Conservation (phyloP, 2,329 filamentous ascomycete genomes). For the Trichoderma brevicompactum region DNA sequence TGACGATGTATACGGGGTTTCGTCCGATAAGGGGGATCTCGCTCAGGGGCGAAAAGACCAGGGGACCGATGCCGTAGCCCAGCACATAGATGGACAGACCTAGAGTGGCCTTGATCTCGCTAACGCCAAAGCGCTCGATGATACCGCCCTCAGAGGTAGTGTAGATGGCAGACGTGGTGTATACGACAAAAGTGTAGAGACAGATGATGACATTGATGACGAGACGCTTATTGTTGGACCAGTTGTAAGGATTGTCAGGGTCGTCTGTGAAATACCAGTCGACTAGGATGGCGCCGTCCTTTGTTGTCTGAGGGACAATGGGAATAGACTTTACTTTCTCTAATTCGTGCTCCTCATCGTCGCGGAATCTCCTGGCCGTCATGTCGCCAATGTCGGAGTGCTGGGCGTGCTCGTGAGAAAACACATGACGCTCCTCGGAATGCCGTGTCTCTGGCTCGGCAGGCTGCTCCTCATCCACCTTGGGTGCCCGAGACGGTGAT, state of each 20-base stretch:
- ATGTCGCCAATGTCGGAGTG: conserved; percentile 15
- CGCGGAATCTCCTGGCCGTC: conserved; percentile 12
- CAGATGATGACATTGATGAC: conserved; percentile 52
- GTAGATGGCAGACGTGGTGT: conserved; percentile 54
- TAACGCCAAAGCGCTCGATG: conserved; percentile 57
- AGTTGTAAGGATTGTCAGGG: conserved; percentile 60
- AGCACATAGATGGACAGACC: conserved; percentile 67
- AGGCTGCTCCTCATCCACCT: conserved; percentile 27
- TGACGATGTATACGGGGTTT: conserved; percentile 69
- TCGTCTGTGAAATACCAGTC: conserved; percentile 62
- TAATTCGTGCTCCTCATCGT: conserved; percentile 42
- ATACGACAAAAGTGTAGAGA: conserved; percentile 65
- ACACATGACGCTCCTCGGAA: not conserved
- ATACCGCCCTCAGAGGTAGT: conserved; percentile 53
- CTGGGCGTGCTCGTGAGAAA: conserved; percentile 29
- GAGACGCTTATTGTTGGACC: conserved; percentile 50
- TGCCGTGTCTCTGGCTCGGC: conserved; percentile 1
- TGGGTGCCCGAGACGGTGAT: not conserved
- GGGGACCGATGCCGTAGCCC: conserved; percentile 65
- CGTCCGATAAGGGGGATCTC: conserved; percentile 70
- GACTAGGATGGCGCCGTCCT: conserved; percentile 57
- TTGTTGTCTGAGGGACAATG: conserved; percentile 53
- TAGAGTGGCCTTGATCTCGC: conserved; percentile 55
- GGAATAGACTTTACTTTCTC: conserved; percentile 54
- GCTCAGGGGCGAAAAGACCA: conserved; percentile 67